Base-by-base conservation (phyloP, 352 stramenopile genomes). In the Aphanomyces euteiches region DNA sequence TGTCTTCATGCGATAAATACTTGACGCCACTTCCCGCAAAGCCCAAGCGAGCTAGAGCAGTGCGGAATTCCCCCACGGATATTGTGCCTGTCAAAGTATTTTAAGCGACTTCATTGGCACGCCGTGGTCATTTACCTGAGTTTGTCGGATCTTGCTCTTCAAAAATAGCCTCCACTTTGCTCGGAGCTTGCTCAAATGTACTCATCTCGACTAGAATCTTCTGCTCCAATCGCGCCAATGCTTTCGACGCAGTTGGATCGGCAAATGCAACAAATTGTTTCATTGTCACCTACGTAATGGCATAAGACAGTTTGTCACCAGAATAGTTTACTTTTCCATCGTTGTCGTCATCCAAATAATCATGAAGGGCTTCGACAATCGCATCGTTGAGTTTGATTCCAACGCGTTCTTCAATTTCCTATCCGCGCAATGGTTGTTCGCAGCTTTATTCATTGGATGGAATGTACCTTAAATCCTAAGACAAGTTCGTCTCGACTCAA, bases 321-420 rank as follows among this genome's bases (percentile, higher is more conserved):
- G 28, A 28, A 28, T 53, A 53, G 12, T 6, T 19, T 3, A 66
- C 57, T 7, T 66, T 47, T 3, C 57, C 57, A 15, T 50, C 40
- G 57, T 66, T 66, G 57, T 66, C 39, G n/a, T 54, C 15, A 21
- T 66, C 57, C 39, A 66, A 50, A 50, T 66, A 66, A 19, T 47
- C 57, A 21, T 66, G 57, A 5, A 66, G 38, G 13, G 57, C 34
- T 50, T 53, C 37, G 57, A 66, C 57, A 21, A 50, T 66, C 37
- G 57, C 57, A 21, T 19, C 4, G 36, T 47, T n/a, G 10, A 66
- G 37, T 7, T 19, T 50, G 15, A 53, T 50, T 15, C 57, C 57
- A 15, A 66, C 38, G 19, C 57, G 37, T 34, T 47, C 57, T 66
- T 66, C 57, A 28, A 66, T 66, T 50, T 47, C 57, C 57, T 66